A percentile compares a stretch with the other conserved stretches of the same genome.
These are phyloP conservation scores for Chenopodium suecicum DNA, from an alignment of 148 eudicot species.

Conservation along the genomic window DNA sequence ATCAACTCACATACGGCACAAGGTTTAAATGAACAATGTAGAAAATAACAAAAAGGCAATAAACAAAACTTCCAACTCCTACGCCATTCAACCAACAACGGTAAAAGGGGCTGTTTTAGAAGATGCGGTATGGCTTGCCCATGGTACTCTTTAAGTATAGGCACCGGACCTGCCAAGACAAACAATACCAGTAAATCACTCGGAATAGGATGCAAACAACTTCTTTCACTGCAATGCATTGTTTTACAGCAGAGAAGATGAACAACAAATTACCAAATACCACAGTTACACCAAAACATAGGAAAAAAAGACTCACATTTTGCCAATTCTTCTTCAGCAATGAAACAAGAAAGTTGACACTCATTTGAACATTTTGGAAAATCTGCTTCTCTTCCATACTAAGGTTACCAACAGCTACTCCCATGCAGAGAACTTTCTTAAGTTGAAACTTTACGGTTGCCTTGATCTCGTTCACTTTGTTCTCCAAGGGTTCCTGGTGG, in stretches of 20 bases:
- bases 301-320: conserved; percentile 39
- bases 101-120: conserved; percentile 13
- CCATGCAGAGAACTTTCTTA: conserved; percentile 80
- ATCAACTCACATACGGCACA: neutral
- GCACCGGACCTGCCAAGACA: conserved; percentile 52
- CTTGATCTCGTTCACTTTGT: conserved; percentile 61
- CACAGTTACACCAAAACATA: too few relatives aligned
- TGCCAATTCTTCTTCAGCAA: conserved; percentile 78
- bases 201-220: neutral
- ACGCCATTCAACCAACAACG: conserved; percentile 1
- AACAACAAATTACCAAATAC: neutral
- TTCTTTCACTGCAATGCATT: too few relatives aligned
- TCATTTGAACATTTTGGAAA: conserved; percentile 74
- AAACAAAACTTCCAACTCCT: conserved; percentile 14
- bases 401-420: conserved; percentile 70
- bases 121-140: conserved; percentile 67
- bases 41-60: neutral
- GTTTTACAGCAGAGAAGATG: neutral
- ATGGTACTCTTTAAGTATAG: conserved; percentile 74
- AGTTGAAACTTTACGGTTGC: conserved; percentile 71
- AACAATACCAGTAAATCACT: neutral
- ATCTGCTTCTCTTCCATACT: conserved; percentile 73
- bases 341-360: conserved; percentile 70
- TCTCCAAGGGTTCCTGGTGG: conserved; percentile 64
- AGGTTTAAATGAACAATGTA: neutral